Base-by-base conservation (phyloP, 2,329 filamentous ascomycete genomes). In the Pezicula carpinea region DNA sequence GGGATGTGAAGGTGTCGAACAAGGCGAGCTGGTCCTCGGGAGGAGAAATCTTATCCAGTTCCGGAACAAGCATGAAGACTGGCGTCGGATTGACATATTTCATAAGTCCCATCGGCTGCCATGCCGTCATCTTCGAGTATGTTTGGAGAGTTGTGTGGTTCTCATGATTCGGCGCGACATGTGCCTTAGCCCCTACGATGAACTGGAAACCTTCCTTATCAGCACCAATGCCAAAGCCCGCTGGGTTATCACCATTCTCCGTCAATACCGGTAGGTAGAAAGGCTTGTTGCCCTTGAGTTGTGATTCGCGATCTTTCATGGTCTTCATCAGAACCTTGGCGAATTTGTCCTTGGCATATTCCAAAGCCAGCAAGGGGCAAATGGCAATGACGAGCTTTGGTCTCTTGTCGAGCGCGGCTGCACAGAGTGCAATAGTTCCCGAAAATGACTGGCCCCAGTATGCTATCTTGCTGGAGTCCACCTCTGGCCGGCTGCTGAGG, bases 281-380 rank as follows among this genome's bases (percentile, higher is more conserved):
- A 0, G 70, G 61, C 36, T 53, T 48, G 49, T 72, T 72, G 10
- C 71, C 70, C 1, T 44, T 47, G 1, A 66, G 22, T 43, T 65
- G 67, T 0, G 67, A 69, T 48, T 67, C 64, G 2, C 70, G 65
- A 50, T 72, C 69, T 42, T 60, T 51, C 39, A 66, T 60, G 11
- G 51, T 41, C 29, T 64, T 61, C 1, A 56, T 49, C 1, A 69
- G 53, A 2, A 67, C 62, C 7, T 51, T 38, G 7, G 35, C 23
- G 10, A 42, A 38, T 19, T 42, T 41, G 18, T 50, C 39, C 17
- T 18, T 31, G 14, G 13, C 17, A 14, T 29, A 32, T 26, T 39
- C 22, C 3, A 22, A 34, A n/a, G 39, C 18, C 10, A 39, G n/a
- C 11, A 59, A 39, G 2, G 57, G 59, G 33, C 47, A 53, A 19